Conservation (phyloP, 1,284 basidiomycete species). For the Leccinum pachyderme region DNA sequence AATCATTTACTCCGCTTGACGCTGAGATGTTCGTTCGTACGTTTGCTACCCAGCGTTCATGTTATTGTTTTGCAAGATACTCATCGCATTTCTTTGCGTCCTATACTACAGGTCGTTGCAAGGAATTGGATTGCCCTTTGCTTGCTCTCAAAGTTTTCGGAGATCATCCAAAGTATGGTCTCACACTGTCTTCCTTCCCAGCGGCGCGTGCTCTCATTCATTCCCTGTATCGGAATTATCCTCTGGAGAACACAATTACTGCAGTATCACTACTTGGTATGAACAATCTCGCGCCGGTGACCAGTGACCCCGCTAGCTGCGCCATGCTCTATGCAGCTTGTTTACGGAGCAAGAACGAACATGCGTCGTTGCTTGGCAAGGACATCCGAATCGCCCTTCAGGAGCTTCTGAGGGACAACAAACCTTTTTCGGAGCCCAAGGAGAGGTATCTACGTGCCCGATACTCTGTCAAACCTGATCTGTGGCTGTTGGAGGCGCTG, state of each 20-base stretch:
- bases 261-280: slow-evolving; percentile 51
- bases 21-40: slow-evolving; percentile 49
- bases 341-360: slow-evolving; percentile 37
- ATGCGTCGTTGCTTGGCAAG: slow-evolving; percentile 43
- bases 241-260: slow-evolving; percentile 48
- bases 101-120: slow-evolving; percentile 52
- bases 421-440: slow-evolving; percentile 27
- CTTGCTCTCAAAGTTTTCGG: slow-evolving; percentile 61
- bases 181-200: slow-evolving; percentile 47
- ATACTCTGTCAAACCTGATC: slow-evolving; percentile 28
- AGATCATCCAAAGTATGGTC: slow-evolving; percentile 56
- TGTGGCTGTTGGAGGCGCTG: slow-evolving; percentile 42
- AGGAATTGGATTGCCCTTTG: slow-evolving; percentile 50
- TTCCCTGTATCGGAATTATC: slow-evolving; percentile 45
- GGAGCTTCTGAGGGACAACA: slow-evolving; percentile 31
- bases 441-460: slow-evolving; percentile 22
- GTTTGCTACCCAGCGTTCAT: slow-evolving; percentile 26
- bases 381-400: slow-evolving; percentile 44
- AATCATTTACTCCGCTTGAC: slow-evolving; percentile 39
- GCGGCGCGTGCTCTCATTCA: slow-evolving; percentile 55
- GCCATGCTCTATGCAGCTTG: slow-evolving; percentile 57
- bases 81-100: neutral
- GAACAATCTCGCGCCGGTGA: slow-evolving; percentile 50
- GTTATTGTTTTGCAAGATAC: neutral
- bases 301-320: slow-evolving; percentile 54